Evolutionary conservation across 176 grass and related monocot species (phyloP).

Genomic region (Triticum urartu): DNA sequence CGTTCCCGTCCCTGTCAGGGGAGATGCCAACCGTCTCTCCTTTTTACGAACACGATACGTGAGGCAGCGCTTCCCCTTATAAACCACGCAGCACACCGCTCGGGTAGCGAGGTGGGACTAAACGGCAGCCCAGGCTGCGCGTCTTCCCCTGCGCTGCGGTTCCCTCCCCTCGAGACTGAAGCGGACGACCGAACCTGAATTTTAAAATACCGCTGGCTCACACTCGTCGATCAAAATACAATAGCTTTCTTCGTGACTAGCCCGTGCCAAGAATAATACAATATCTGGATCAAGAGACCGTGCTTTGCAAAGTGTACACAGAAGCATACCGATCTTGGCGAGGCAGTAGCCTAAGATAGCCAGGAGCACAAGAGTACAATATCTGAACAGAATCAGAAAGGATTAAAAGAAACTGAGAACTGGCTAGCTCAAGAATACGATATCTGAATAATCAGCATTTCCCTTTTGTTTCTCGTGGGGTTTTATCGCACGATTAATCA

Average conservation of each 20-base stretch:
- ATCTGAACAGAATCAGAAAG: not conserved
- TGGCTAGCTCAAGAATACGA: not conserved
- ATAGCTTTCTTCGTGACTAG: not conserved
- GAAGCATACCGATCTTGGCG: not conserved
- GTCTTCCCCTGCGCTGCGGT: not conserved
- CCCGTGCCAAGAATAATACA: not conserved
- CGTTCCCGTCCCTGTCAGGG: conserved; percentile 71
- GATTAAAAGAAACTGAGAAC: not conserved
- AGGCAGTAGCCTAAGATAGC: not conserved
- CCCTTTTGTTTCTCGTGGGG: not conserved
- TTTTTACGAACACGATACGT: conserved; percentile 45
- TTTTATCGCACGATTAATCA: not conserved
- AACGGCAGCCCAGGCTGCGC: not conserved
- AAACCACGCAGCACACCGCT: not conserved
- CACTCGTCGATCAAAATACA: not conserved
- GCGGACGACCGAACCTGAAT: not conserved
- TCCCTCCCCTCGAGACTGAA: not conserved
- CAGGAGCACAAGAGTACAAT: not conserved
- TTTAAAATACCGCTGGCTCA: not conserved
- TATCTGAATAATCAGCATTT: not conserved
- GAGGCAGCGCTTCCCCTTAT: not conserved
- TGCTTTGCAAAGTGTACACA: not conserved
- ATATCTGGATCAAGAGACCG: not conserved
- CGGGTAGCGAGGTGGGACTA: conserved; percentile 10
- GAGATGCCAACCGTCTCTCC: conserved; percentile 96